Evolutionary conservation across 345 rosid genomes (phyloP).

Genomic region (Ailanthus altissimus): DNA sequence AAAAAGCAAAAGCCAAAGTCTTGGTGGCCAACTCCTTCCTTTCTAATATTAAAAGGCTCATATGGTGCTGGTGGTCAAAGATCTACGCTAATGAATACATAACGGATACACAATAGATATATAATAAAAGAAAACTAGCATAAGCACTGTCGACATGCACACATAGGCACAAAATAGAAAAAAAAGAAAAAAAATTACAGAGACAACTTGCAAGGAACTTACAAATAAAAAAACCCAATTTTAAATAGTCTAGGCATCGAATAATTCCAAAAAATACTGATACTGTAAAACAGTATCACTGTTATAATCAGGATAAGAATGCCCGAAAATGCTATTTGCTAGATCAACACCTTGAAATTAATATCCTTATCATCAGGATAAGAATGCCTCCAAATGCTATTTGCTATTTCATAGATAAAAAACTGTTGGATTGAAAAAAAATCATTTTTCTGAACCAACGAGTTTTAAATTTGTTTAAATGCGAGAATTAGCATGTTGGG

Average conservation of each 20-base stretch:
- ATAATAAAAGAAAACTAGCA: conserved; percentile 12
- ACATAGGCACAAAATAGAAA: neutral
- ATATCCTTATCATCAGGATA: neutral
- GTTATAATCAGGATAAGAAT: neutral
- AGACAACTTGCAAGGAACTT: neutral
- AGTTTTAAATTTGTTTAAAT: no score
- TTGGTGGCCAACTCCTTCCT: conserved; percentile 61
- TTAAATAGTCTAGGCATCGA: neutral
- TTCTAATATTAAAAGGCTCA: conserved; percentile 88
- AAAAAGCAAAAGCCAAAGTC: neutral
- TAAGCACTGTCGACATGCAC: neutral
- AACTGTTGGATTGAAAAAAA: no score
- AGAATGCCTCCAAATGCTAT: no score
- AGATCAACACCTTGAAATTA: neutral
- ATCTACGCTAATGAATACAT: conserved; percentile 41
- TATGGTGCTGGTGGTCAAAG: conserved; percentile 88
- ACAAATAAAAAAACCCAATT: neutral
- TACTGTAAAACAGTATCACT: neutral
- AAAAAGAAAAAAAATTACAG: neutral
- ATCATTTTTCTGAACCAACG: no score
- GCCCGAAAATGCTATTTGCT: neutral
- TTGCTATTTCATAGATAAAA: no score
- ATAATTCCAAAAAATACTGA: neutral
- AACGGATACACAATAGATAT: neutral
- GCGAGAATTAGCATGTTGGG: no score